Evolutionary conservation across 257 asterid species (phyloP), one percentile per base, ranked within the genome.

Genomic region (Gentiana straminea): DNA sequence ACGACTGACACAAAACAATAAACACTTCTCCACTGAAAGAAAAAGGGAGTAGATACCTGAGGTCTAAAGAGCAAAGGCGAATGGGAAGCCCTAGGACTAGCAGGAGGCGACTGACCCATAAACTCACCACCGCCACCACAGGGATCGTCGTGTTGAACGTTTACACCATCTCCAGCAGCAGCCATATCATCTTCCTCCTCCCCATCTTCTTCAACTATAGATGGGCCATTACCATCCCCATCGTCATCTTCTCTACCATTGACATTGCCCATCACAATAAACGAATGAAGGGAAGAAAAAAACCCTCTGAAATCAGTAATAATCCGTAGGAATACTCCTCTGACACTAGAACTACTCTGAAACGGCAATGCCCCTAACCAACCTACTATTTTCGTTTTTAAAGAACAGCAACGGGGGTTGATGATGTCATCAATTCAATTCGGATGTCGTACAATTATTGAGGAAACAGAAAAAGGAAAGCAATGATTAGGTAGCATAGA

Each of bases 51-150:
- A 65, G 64, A n/a, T 35, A 81, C 97, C 95, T 89, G 94, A 53
- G 97, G 95, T 70, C 84, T 73, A 64, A 86, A 89, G 84, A 86
- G 84, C 75, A 89, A 46, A 54, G 97, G 97, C 2, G 95, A 81
- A 33, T 74, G 93, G 61, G 94, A 78, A 70, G 85, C 90, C 78
- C 94, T 82, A 57, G 95, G 97, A 69, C 97, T 86, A 13, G 94
- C 75, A 62, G 94, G 97, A 15, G 95, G 95, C 3, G 93, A 81
- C 62, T 89, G 94, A 46, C 83, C 96, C 86, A 84, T 78, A 54
- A 76, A 70, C 63, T 81, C 91, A 8, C 46, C 70, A 13, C 46
- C 65, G 7, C 76, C 77, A 60, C 59, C 81, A 33, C 15, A 51
- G 37, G 33, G 68, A n/a, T 33, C 53, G 63, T 50, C 64, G 65